phyloP scores from a whole-genome alignment of 1,284 basidiomycete genomes.

The Sporisorium iseilematis-ciliati region DNA sequence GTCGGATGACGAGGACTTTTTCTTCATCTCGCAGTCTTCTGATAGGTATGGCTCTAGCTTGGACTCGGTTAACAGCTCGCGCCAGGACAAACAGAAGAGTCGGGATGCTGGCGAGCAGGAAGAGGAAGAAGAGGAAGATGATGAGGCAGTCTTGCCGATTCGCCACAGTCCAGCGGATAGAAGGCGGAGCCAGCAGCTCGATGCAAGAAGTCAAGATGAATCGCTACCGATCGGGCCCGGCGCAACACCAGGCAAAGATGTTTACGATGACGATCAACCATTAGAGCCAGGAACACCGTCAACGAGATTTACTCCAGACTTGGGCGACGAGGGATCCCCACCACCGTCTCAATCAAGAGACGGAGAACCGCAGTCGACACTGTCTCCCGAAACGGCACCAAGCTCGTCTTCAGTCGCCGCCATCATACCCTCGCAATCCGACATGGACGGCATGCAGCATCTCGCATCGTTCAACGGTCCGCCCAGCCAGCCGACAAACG shows the following conservation, averaged over 20 bases:
- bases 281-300: neutral
- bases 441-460: neutral
- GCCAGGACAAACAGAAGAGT: neutral
- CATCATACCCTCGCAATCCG: neutral
- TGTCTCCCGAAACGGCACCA: neutral
- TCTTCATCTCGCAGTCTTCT: constrained; percentile 38
- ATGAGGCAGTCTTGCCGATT: constrained; percentile 10
- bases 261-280: neutral
- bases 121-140: constrained; percentile 6
- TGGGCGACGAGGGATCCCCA: neutral
- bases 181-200: constrained; percentile 1
- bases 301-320: neutral
- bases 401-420: neutral
- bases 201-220: too few relatives aligned
- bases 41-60: constrained; percentile 11
- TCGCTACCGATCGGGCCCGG: too few relatives aligned
- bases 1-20: constrained; percentile 42
- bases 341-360: neutral
- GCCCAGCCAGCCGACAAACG: neutral
- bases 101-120: neutral
- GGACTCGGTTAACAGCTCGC: neutral
- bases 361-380: neutral
- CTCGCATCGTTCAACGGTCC: neutral
- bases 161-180: neutral
- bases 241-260: too few relatives aligned